Percentiles rank a stretch among this genome's conserved stretches.
phyloP scores from a whole-genome alignment of 1,284 basidiomycete genomes.

The Inonotus hispidus region DNA sequence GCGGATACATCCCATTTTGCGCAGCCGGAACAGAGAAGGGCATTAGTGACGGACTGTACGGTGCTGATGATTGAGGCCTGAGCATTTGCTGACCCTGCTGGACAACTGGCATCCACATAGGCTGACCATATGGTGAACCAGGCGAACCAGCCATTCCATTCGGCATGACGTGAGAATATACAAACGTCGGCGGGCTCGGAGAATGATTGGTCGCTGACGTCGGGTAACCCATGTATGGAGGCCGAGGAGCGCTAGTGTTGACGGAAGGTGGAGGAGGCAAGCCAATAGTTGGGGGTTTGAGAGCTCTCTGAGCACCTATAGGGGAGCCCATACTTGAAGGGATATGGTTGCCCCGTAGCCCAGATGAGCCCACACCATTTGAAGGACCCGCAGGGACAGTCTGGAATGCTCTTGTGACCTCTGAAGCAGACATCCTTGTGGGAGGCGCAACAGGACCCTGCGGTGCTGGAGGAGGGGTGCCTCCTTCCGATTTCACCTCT shows the following conservation, averaged over 20 bases:
- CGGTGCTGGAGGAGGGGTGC: slow-evolving; percentile 61
- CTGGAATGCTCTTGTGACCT: slow-evolving; percentile 78
- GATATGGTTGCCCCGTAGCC: slow-evolving; percentile 8
- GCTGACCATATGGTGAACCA: slow-evolving; percentile 51
- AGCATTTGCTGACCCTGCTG: slow-evolving; percentile 49
- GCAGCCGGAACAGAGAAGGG: slow-evolving; percentile 50
- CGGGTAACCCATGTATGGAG: slow-evolving; percentile 50
- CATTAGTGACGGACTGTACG: slow-evolving; percentile 61
- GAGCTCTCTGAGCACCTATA: slow-evolving; percentile 32
- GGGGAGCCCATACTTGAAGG: slow-evolving; percentile 14
- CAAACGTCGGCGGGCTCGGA: slow-evolving; percentile 46
- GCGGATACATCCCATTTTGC: slow-evolving; percentile 45
- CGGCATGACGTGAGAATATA: slow-evolving; percentile 59
- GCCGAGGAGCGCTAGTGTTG: slow-evolving; percentile 40
- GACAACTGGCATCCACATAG: slow-evolving; percentile 59
- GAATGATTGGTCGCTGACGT: slow-evolving; percentile 68
- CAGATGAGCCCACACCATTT: slow-evolving; percentile 19
- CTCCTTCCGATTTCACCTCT: slow-evolving; percentile 77
- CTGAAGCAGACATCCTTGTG: slow-evolving; percentile 70
- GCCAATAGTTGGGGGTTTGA: slow-evolving; percentile 29
- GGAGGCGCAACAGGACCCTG: slow-evolving; percentile 37
- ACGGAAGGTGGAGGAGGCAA: slow-evolving; percentile 33
- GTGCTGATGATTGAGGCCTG: slow-evolving; percentile 46
- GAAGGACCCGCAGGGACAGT: slow-evolving; percentile 60
- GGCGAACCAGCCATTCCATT: slow-evolving; percentile 41